Evolutionary conservation across 495 filamentous ascomycete genomes (phyloP), one percentile per base, ranked within the genome.

Genomic region (Durotheca rogersii): DNA sequence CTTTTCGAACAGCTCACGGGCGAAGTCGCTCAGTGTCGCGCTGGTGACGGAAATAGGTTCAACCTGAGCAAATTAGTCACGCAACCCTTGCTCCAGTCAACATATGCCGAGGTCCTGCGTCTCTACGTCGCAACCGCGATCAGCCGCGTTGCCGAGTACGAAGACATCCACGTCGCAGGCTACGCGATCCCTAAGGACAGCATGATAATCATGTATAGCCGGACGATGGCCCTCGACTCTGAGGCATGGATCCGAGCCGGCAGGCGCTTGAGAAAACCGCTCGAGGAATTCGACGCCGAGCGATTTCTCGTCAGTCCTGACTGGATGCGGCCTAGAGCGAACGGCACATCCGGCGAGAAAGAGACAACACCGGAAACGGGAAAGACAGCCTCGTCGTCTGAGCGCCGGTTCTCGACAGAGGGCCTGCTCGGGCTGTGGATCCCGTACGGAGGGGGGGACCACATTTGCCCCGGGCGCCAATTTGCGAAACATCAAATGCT

Each of bases 391-490:
- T n/a, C n/a, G n/a, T n/a, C n/a, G n/a, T n/a, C n/a, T n/a, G n/a
- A n/a, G n/a, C n/a, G n/a, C n/a, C n/a, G n/a, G n/a, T 70, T 70
- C 46, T 54, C 58, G 3, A 27, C 52, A 3, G 65, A 68, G 1
- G 62, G 58, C 4, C 36, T 68, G 3, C 19, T 39, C 4, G 66
- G 61, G 0, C 19, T 40, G 0, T 73, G 54, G 50, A 46, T 68
- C 15, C 69, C 70, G 7, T 72, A 64, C 44, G 64, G 68, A 10
- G 66, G 64, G 1, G 66, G 69, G 0, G 12, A 54, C 5, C 52
- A 48, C 16, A 55, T 68, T 33, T 71, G 67, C 46, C 66, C 66
- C 4, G 67, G 67, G 7, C 60, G 68, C 3, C 58, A 66, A 30
- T 59, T 64, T 48, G 67, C 66, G 0, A 68, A 72, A 45, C 37